Evolutionary conservation across 2,329 filamentous ascomycete genomes (phyloP).

Genomic region (Microsporum audouinii): DNA sequence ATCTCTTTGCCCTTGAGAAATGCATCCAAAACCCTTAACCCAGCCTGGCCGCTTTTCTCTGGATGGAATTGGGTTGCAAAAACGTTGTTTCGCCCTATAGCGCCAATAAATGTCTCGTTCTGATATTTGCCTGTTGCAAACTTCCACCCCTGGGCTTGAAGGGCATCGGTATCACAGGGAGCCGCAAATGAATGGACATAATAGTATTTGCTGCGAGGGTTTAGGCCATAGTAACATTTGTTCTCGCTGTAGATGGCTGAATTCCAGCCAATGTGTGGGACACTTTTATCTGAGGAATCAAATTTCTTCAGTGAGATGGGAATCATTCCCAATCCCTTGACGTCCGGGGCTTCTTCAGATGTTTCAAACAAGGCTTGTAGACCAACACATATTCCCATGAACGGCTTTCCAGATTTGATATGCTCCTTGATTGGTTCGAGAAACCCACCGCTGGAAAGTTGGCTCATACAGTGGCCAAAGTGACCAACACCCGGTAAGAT

Average conservation of each 20-base stretch:
- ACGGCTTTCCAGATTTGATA: constrained; percentile 83
- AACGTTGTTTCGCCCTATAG: constrained; percentile 72
- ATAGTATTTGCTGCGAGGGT: constrained; percentile 85
- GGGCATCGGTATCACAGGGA: constrained; percentile 58
- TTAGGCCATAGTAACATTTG: constrained; percentile 63
- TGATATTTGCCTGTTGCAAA: constrained; percentile 88
- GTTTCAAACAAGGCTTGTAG: constrained; percentile 80
- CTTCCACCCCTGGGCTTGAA: constrained; percentile 76
- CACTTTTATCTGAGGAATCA: constrained; percentile 64
- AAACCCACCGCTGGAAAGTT: constrained; percentile 72
- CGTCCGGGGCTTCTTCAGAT: constrained; percentile 63
- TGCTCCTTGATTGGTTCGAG: constrained; percentile 70
- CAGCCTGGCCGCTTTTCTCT: constrained; percentile 88
- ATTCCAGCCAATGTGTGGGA: constrained; percentile 99
- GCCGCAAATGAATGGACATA: constrained; percentile 94
- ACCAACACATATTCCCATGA: constrained; percentile 96
- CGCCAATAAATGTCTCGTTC: constrained; percentile 79
- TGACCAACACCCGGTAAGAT: constrained; percentile 95
- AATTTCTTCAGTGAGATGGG: constrained; percentile 63
- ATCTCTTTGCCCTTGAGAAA: constrained; percentile 66
- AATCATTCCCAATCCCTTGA: constrained; percentile 65
- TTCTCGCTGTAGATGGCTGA: constrained; percentile 43
- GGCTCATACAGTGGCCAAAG: constrained; percentile 88
- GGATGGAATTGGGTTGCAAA: constrained; percentile 95
- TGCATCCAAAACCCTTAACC: constrained; percentile 68